Conservation (phyloP, 2,329 filamentous ascomycete species). For the Trichoderma arundinaceum region DNA sequence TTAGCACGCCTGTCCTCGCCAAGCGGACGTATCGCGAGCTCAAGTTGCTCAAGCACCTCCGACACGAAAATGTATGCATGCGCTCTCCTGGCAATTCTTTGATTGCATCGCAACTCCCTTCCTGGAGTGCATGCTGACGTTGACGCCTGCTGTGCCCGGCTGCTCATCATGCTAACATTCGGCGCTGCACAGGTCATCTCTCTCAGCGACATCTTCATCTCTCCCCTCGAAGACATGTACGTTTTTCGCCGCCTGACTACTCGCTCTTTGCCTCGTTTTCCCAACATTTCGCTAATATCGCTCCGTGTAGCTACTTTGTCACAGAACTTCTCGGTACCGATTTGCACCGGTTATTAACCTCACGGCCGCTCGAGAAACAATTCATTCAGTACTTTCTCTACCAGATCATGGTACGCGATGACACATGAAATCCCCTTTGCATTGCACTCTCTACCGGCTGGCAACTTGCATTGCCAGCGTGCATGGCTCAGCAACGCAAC, state of each 20-base stretch:
- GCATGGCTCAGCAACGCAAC: background rate
- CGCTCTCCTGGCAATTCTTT: background rate
- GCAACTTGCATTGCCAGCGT: background rate
- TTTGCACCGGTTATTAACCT: slow-evolving; percentile 92
- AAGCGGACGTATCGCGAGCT: slow-evolving; percentile 98
- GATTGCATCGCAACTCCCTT: background rate
- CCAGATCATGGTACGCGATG: slow-evolving; percentile 85
- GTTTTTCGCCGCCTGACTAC: slow-evolving; percentile 40
- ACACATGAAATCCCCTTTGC: background rate
- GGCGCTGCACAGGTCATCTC: slow-evolving; percentile 76
- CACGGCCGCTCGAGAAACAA: slow-evolving; percentile 95
- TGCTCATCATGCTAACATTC: slow-evolving; percentile 16
- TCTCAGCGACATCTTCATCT: slow-evolving; percentile 99
- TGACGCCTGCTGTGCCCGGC: slow-evolving; percentile 26
- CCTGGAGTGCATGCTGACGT: background rate
- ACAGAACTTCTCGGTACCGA: slow-evolving; percentile 97
- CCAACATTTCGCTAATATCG: slow-evolving; percentile 21
- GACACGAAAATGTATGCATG: slow-evolving; percentile 84
- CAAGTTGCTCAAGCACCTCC: slow-evolving; percentile 94
- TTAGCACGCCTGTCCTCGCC: slow-evolving; percentile 97
- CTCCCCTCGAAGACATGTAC: slow-evolving; percentile 96
- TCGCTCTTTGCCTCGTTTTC: background rate
- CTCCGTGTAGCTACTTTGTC: slow-evolving; percentile 79
- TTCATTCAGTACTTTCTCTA: slow-evolving; percentile 99
- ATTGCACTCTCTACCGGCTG: background rate